Base-by-base conservation (phyloP, 208 protist genomes). In the Trypanosomatidae sp. region DNA sequence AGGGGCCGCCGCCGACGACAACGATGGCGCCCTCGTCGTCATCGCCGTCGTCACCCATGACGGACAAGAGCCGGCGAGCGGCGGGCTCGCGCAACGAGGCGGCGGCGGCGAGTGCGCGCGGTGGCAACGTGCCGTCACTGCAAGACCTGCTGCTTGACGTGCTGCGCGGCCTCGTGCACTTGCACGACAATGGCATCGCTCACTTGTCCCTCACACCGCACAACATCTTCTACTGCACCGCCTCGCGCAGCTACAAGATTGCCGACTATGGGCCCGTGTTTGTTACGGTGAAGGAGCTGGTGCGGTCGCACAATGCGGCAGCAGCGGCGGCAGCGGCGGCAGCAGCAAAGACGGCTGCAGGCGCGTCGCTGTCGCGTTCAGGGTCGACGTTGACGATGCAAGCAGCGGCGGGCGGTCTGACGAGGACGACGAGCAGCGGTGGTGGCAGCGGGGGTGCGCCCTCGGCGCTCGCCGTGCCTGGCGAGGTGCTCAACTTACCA, bases 241-340 rank as follows among this genome's bases (percentile, higher is more conserved):
- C 53, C 6, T 49, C 39, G 8, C 50, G 59, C 6, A 35, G 43
- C 35, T 91, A 77, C 53, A 49, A 63, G 20, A 30, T 91, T 6
- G 43, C 76, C 33, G 82, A 91, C 52, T 91, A 73, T 53, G 82
- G 82, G 7, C 71, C 73, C 0, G 33, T 85, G 7, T 91, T 86
- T 54, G 49, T 74, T 20, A 74, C 66, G 0, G 52, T 54, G 25
- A 61, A 79, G 8, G 71, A 85, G 18, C 47, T 78, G 20, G 27
- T 54, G n/a, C 42, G 61, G 23, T 54, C 53, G 23, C 40, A 56
- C 8, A n/a, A n/a, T n/a, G n/a, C n/a, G n/a, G n/a, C n/a, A 44
- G 43, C n/a, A 40, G 43, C 3, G n/a, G n/a, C n/a, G n/a, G n/a
- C n/a, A n/a, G n/a, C n/a, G n/a, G n/a, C n/a, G n/a, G n/a, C n/a